Evolutionary conservation across 805 yeast genomes (phyloP).

Genomic region (Wickerhamomyces ciferrii): DNA sequence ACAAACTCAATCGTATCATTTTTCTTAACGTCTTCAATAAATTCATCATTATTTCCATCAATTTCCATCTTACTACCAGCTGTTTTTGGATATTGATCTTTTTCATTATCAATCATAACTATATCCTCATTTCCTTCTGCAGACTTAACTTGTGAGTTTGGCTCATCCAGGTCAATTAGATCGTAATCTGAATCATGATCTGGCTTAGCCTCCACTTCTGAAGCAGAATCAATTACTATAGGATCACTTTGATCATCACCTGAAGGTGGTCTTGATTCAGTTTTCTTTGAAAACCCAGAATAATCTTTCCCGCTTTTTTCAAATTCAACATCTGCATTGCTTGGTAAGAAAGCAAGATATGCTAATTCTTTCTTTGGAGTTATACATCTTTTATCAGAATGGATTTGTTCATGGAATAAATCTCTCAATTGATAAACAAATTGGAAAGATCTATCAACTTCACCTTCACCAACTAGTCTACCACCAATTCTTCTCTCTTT

Average conservation of each 20-base stretch:
- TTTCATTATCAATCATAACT: not conserved
- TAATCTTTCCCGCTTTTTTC: constrained; percentile 17
- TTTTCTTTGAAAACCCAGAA: not conserved
- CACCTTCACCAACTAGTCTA: constrained; percentile 69
- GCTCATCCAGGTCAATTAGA: not conserved
- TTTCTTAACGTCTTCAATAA: constrained; percentile 2
- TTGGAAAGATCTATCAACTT: constrained; percentile 75
- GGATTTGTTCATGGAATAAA: constrained; percentile 66
- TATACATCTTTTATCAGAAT: constrained; percentile 56
- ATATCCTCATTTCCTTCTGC: not conserved
- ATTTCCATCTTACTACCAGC: not conserved
- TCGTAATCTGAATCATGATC: constrained; percentile 6
- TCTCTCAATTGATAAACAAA: constrained; percentile 70
- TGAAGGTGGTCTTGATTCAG: constrained; percentile 1
- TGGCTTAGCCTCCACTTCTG: constrained; percentile 15
- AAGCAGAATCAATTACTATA: constrained; percentile 13
- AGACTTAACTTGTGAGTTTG: not conserved
- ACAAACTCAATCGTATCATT: not conserved
- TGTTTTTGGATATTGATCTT: not conserved
- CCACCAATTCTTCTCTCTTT: constrained; percentile 78
- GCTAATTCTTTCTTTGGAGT: constrained; percentile 83
- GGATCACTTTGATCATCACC: constrained; percentile 12
- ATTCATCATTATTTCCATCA: not conserved
- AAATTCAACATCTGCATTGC: constrained; percentile 61
- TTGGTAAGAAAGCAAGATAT: constrained; percentile 77